Conservation (phyloP, 2,329 filamentous ascomycete species). For the Aspergillus viridinutans region DNA sequence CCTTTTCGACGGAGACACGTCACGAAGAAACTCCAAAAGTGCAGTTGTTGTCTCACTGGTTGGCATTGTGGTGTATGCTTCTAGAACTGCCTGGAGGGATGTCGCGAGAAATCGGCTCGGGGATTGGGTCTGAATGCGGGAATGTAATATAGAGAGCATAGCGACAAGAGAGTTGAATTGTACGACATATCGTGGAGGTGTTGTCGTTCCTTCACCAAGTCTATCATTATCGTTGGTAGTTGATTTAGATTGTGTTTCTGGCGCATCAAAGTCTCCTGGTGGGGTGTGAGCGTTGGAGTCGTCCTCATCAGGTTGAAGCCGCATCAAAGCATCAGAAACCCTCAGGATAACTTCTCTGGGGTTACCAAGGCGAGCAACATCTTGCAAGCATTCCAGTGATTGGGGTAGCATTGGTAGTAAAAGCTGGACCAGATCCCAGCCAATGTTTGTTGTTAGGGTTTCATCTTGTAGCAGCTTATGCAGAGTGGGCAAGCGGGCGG, state of each 20-base stretch:
- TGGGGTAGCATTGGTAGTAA: slow-evolving; percentile 57
- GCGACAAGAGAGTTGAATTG: slow-evolving; percentile 42
- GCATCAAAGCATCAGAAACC: slow-evolving; percentile 57
- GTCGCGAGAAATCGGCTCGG: slow-evolving; percentile 63
- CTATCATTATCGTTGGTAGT: slow-evolving; percentile 19
- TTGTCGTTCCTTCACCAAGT: slow-evolving; percentile 6
- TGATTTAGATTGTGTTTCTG: not conserved
- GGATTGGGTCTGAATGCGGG: slow-evolving; percentile 59
- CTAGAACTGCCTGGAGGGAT: slow-evolving; percentile 58
- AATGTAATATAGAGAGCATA: slow-evolving; percentile 57
- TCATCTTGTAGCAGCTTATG: slow-evolving; percentile 59
- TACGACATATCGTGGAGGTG: slow-evolving; percentile 25
- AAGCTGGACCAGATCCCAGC: slow-evolving; percentile 62
- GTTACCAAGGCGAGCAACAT: slow-evolving; percentile 59
- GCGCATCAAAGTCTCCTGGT: not conserved
- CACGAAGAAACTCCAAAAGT: slow-evolving; percentile 55
- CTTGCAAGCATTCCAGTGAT: slow-evolving; percentile 56
- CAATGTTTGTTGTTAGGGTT: slow-evolving; percentile 58
- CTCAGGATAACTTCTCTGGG: slow-evolving; percentile 62
- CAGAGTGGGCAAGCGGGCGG: slow-evolving; percentile 54
- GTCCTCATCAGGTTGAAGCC: slow-evolving; percentile 48
- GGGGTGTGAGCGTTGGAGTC: slow-evolving; percentile 3
- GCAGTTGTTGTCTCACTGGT: slow-evolving; percentile 55
- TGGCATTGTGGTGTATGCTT: slow-evolving; percentile 55
- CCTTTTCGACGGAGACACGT: slow-evolving; percentile 54